These are phyloP conservation scores for Penicilliopsis zonata DNA, from an alignment of 495 filamentous ascomycete species.

Conservation along the genomic window DNA sequence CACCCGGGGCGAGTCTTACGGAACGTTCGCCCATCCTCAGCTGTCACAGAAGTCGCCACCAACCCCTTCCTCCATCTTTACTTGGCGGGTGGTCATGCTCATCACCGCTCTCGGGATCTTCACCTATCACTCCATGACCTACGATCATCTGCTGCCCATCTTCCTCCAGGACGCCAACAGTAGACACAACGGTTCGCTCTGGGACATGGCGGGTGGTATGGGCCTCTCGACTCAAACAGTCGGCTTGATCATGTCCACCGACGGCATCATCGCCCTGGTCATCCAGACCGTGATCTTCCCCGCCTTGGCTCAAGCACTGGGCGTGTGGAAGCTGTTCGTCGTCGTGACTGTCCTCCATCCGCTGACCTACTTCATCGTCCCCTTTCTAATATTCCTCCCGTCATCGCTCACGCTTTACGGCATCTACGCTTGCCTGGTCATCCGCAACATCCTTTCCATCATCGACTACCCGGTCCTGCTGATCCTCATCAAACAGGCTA, in stretches of 20 bases:
- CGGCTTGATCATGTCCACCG: slow-evolving; percentile 67
- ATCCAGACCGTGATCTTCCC: slow-evolving; percentile 72
- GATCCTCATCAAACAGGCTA: slow-evolving; percentile 76
- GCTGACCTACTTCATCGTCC: slow-evolving; percentile 63
- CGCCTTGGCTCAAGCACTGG: slow-evolving; percentile 53
- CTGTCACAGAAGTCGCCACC: slow-evolving; percentile 25
- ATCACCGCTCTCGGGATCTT: slow-evolving; percentile 67
- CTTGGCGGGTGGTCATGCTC: slow-evolving; percentile 53
- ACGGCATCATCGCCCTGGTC: slow-evolving; percentile 67
- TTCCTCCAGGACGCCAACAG: slow-evolving; percentile 62
- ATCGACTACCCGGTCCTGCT: slow-evolving; percentile 67
- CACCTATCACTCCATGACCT: slow-evolving; percentile 82
- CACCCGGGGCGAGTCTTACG: slow-evolving; percentile 63
- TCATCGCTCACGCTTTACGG: slow-evolving; percentile 43
- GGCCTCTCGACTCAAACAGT: slow-evolving; percentile 62
- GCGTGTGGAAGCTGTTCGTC: slow-evolving; percentile 62
- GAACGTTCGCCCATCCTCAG: slow-evolving; percentile 55
- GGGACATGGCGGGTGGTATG: slow-evolving; percentile 61
- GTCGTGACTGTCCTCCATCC: slow-evolving; percentile 66
- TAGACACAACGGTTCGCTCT: slow-evolving; percentile 18
- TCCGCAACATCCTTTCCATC: slow-evolving; percentile 68
- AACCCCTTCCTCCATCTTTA: slow-evolving; percentile 45
- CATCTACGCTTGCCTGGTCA: slow-evolving; percentile 59
- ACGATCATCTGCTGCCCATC: slow-evolving; percentile 73
- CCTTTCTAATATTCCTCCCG: slow-evolving; percentile 53